Evolutionary conservation across 768 basidiomycete genomes (phyloP).

Genomic region (Crepidotus variabilis): DNA sequence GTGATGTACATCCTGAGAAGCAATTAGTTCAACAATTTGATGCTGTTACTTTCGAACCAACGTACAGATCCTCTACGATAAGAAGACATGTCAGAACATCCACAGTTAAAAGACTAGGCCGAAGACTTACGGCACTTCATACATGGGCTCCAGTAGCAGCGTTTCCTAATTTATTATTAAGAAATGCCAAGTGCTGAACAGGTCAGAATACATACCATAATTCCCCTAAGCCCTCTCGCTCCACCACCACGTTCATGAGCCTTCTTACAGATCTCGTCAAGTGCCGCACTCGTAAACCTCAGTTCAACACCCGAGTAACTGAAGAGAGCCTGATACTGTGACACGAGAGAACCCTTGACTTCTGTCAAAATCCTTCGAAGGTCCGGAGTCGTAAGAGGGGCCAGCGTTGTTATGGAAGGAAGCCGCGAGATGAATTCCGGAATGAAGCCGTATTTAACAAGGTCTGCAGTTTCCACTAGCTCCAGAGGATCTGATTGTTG

Average conservation of each 20-base stretch:
- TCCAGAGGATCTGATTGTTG: constrained; percentile 50
- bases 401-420: constrained; percentile 85
- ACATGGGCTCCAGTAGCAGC: constrained; percentile 87
- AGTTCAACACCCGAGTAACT: constrained; percentile 83
- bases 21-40: constrained; percentile 1
- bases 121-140: constrained; percentile 77
- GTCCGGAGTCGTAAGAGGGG: constrained; percentile 76
- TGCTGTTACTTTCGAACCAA: constrained; percentile 1
- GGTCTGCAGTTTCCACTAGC: constrained; percentile 73
- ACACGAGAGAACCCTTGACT: constrained; percentile 86
- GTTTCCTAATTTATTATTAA: constrained; percentile 51
- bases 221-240: constrained; percentile 84
- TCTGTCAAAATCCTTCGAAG: constrained; percentile 89
- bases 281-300: constrained; percentile 76
- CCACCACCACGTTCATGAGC: constrained; percentile 85
- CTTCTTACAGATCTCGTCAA: constrained; percentile 77
- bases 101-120: background rate
- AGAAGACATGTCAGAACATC: background rate
- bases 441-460: constrained; percentile 88
- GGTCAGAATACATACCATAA: constrained; percentile 55
- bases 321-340: constrained; percentile 85
- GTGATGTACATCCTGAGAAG: constrained; percentile 63
- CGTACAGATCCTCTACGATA: constrained; percentile 61
- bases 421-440: constrained; percentile 93
- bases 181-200: background rate